Conservation (phyloP, 2,329 filamentous ascomycete genomes). For the Pseudocercospora vitis region DNA sequence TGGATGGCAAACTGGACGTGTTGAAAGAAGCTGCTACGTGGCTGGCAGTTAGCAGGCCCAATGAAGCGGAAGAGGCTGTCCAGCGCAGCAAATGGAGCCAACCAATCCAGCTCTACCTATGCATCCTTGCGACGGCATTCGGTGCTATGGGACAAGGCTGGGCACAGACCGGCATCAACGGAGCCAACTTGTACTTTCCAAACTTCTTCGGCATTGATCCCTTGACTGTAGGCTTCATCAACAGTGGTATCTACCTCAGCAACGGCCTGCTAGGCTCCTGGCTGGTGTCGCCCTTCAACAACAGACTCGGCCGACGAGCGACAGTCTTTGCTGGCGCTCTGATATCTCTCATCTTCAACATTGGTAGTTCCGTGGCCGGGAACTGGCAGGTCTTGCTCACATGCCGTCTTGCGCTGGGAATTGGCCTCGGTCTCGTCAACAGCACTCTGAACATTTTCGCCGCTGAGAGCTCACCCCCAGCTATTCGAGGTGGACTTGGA, state of each 20-base stretch:
- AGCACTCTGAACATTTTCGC: constrained; percentile 43
- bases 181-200: constrained; percentile 34
- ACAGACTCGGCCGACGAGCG: constrained; percentile 36
- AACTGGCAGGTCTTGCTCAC: constrained; percentile 68
- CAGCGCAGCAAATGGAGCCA: constrained; percentile 6
- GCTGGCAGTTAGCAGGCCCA: not conserved
- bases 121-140: constrained; percentile 33
- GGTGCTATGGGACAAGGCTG: constrained; percentile 30
- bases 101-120: constrained; percentile 44
- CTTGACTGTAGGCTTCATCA: constrained; percentile 44
- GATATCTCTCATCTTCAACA: constrained; percentile 62
- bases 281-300: constrained; percentile 53
- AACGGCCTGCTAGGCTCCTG: constrained; percentile 35
- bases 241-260: constrained; percentile 52
- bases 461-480: constrained; percentile 47
- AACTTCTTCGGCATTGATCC: constrained; percentile 30
- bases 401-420: constrained; percentile 68
- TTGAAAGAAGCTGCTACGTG: not conserved
- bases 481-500: constrained; percentile 45
- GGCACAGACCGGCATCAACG: constrained; percentile 36
- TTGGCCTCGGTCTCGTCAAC: constrained; percentile 48
- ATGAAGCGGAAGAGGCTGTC: not conserved
- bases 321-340: constrained; percentile 40
- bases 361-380: constrained; percentile 56
- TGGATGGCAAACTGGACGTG: not conserved